These are phyloP conservation scores for Nemania sp. DNA, from an alignment of 2,329 filamentous ascomycete species.

Conservation along the genomic window DNA sequence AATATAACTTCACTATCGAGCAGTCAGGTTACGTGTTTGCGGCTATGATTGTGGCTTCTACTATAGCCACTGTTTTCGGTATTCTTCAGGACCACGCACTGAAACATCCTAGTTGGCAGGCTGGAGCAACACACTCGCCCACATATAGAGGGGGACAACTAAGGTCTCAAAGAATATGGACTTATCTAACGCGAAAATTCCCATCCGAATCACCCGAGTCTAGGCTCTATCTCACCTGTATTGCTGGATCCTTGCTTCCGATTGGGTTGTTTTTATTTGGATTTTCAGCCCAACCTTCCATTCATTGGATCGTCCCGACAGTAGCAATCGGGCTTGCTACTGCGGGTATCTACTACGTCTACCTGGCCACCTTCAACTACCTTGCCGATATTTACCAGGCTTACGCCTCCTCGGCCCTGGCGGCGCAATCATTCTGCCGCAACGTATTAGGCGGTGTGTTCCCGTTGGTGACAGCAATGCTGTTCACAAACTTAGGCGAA, in stretches of 20 bases:
- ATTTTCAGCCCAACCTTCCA: constrained; percentile 64
- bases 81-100: constrained; percentile 74
- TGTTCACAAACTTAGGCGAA: constrained; percentile 75
- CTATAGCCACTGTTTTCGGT: constrained; percentile 68
- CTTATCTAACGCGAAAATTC: constrained; percentile 50
- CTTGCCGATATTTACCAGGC: constrained; percentile 84
- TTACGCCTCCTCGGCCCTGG: constrained; percentile 83
- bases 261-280: constrained; percentile 81
- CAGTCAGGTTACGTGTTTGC: constrained; percentile 74
- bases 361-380: constrained; percentile 90
- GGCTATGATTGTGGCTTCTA: constrained; percentile 68
- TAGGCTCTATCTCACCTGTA: constrained; percentile 80
- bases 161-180: constrained; percentile 45
- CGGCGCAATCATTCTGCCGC: constrained; percentile 82
- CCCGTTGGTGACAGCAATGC: constrained; percentile 71
- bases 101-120: constrained; percentile 46
- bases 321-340: constrained; percentile 74
- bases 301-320: constrained; percentile 73
- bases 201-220: constrained; percentile 68
- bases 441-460: constrained; percentile 83
- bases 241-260: constrained; percentile 75
- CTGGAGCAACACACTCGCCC: constrained; percentile 37
- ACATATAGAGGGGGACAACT: constrained; percentile 29
- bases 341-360: constrained; percentile 84
- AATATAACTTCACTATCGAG: constrained; percentile 68